Percentiles rank a stretch among this genome's conserved stretches.
These are phyloP conservation scores for Dothideomycetes sp. DNA, from an alignment of 2,329 filamentous ascomycete genomes.

Conservation along the genomic window DNA sequence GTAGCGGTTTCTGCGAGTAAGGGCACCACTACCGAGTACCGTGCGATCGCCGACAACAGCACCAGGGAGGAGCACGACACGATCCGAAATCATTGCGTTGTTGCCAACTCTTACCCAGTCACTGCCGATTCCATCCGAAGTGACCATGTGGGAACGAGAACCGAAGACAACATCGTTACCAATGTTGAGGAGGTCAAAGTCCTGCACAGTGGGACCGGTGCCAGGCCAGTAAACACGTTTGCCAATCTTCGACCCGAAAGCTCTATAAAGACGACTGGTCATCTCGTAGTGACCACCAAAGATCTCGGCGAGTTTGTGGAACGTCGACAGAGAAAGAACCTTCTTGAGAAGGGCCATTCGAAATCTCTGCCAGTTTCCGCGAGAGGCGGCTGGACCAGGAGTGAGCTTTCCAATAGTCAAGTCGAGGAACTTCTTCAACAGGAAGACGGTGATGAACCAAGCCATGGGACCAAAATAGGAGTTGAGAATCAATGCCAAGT, in stretches of 20 bases:
- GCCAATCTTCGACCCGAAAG: conserved; percentile 43
- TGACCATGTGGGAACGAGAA: conserved; percentile 42
- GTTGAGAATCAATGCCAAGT: conserved; percentile 35
- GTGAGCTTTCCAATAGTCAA: conserved; percentile 26
- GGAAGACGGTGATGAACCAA: conserved; percentile 31
- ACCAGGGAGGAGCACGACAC: conserved; percentile 42
- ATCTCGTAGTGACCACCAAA: conserved; percentile 46
- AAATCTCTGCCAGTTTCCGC: conserved; percentile 32
- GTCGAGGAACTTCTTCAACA: conserved; percentile 32
- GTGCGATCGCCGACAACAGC: conserved; percentile 37
- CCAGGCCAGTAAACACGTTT: conserved; percentile 48
- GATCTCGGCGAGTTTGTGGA: conserved; percentile 39
- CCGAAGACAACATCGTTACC: conserved; percentile 51
- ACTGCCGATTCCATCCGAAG: conserved; percentile 40
- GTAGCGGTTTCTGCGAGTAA: conserved; percentile 34
- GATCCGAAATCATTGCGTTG: conserved; percentile 46
- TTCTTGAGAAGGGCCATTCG: conserved; percentile 33
- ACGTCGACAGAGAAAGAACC: conserved; percentile 31
- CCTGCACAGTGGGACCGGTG: conserved; percentile 41
- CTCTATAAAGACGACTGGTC: conserved; percentile 39
- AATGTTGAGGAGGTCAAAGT: conserved; percentile 45
- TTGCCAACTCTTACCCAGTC: conserved; percentile 37
- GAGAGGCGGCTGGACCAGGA: conserved; percentile 20
- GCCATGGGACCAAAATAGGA: conserved; percentile 32
- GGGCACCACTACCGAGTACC: conserved; percentile 43